Base-by-base conservation (phyloP, 202 grass and related monocot species). In the Setaria italica region DNA sequence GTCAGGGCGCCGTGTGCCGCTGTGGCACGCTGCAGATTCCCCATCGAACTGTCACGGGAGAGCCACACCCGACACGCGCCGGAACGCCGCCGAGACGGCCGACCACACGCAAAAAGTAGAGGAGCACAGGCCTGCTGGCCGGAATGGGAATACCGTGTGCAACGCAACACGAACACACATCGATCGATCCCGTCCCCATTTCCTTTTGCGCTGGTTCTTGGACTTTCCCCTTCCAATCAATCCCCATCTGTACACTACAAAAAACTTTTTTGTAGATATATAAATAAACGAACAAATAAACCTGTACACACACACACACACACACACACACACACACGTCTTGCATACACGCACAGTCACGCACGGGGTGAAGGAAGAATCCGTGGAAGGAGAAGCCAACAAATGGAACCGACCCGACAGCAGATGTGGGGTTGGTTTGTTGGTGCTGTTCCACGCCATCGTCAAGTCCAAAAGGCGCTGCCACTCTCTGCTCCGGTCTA, bases 391-490 rank as follows among this genome's bases (percentile, higher is more conserved):
- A 79, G 74, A 88, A 90, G 87, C 57, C 46, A 89, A 63, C 82
- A 95, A 81, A 89, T 84, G 75, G 76, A 88, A 80, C 74, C 63
- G 77, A 76, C 74, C 79, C 73, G n/a, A 17, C 76, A 69, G 74
- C 41, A 49, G 60, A 5, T 34, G 60, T 73, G 70, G 63, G 62
- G 39, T 66, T 54, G 67, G 62, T 65, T 35, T 84, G 51, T 45
- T 45, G 80, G 57, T 80, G n/a, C 88, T 76, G 19, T 46, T 43
- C 85, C 46, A 75, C 58, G 88, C 80, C 76, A 78, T 88, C 76
- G 64, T 13, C 67, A 66, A 45, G 67, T 71, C 80, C 84, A 85
- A 85, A 65, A 88, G 76, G 7, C 16, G 39, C 58, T 47, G 57
- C 35, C 37, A 17, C 65, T 67, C 33, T 39, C 20, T 62, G 59